Conservation (phyloP, 1,139 yeast species). For the Pichia terricola region DNA sequence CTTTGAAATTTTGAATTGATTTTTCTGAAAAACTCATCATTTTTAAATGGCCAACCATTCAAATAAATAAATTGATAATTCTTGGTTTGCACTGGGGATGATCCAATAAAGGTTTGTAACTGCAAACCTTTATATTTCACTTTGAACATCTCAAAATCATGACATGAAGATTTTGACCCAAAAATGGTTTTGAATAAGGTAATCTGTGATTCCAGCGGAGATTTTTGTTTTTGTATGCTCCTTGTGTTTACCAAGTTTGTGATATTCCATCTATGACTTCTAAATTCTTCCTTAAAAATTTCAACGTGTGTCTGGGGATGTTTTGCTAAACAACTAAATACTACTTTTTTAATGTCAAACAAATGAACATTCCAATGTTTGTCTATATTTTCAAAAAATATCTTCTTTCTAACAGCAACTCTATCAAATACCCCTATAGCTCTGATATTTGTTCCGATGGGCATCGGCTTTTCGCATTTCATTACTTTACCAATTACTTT, state of each 20-base stretch:
- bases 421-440: constrained; percentile 41
- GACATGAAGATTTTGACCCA: constrained; percentile 13
- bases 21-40: constrained; percentile 19
- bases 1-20: constrained; percentile 22
- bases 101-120: constrained; percentile 27
- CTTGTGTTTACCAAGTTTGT: background rate
- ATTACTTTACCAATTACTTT: constrained; percentile 3
- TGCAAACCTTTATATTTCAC: constrained; percentile 14
- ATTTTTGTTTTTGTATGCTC: background rate
- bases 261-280: background rate
- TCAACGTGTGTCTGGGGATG: constrained; percentile 25
- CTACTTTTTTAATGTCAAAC: constrained; percentile 27
- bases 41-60: constrained; percentile 32
- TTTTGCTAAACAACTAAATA: constrained; percentile 29
- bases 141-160: constrained; percentile 15
- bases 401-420: constrained; percentile 48
- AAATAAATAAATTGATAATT: constrained; percentile 37
- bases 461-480: constrained; percentile 1
- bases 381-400: constrained; percentile 15
- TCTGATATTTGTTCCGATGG: constrained; percentile 41
- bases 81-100: constrained; percentile 26
- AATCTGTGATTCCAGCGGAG: constrained; percentile 9
- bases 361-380: constrained; percentile 22
- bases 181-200: constrained; percentile 16
- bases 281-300: constrained; percentile 18